These are phyloP conservation scores for Trichosporon faecale DNA, from an alignment of 1,284 basidiomycete species.

Conservation along the genomic window DNA sequence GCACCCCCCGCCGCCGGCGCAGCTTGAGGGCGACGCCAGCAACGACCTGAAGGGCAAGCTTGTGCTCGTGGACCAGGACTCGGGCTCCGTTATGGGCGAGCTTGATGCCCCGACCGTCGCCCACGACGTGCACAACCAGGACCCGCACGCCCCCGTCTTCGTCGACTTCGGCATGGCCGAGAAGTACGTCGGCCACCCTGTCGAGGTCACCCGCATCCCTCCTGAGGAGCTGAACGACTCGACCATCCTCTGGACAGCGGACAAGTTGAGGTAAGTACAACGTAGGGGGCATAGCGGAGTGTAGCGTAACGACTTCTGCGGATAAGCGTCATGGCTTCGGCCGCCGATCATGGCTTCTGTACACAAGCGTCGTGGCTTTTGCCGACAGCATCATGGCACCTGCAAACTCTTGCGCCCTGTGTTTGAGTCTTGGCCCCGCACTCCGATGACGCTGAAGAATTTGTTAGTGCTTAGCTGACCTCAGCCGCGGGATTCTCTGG, in stretches of 20 bases:
- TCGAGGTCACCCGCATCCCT: conserved; percentile 59
- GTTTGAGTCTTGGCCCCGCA: no score
- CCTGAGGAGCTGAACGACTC: conserved; percentile 61
- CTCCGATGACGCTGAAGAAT: no score
- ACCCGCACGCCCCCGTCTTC: conserved; percentile 64
- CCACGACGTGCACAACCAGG: conserved; percentile 53
- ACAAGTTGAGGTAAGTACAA: conserved; percentile 57
- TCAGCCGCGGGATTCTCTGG: conserved; percentile 63
- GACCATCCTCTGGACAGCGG: conserved; percentile 68
- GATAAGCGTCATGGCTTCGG: no score
- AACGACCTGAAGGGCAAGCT: conserved; percentile 62
- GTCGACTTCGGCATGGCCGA: conserved; percentile 63
- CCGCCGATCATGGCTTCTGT: no score
- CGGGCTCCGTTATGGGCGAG: conserved; percentile 70
- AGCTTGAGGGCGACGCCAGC: neutral
- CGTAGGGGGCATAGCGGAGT: neutral
- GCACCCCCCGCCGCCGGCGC: conserved; percentile 9
- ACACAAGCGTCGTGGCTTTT: neutral
- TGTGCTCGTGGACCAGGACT: conserved; percentile 69
- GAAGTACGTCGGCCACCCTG: conserved; percentile 47
- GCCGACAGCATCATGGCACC: no score
- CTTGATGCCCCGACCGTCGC: conserved; percentile 62
- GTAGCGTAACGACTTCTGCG: no score
- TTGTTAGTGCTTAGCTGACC: no score
- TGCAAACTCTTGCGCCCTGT: no score